Evolutionary conservation across 2,329 filamentous ascomycete genomes (phyloP), one percentile per base, ranked within the genome.

Genomic region (Huntiella decipiens): DNA sequence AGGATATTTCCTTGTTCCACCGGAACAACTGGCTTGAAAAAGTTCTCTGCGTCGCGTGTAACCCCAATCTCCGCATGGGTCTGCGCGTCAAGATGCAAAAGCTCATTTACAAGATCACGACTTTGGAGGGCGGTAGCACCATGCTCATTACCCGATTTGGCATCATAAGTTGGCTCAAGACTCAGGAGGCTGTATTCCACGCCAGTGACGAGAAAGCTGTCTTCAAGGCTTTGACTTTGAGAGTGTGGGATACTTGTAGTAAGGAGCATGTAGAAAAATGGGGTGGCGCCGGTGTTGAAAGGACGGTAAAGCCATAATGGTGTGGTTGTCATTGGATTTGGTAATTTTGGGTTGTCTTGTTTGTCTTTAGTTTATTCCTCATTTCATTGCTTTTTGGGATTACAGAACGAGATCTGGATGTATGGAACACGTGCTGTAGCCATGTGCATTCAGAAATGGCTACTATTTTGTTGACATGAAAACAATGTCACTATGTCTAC

Each of bases 121-220:
- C 68, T 39, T 72, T 87, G 31, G 71, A 77, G 28, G 77, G 73
- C 1, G 85, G 82, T 1, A 84, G 81, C 58, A 82, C 78, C 4
- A 88, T 81, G n/a, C 65, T 93, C 39, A 70, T 85, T 34, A 92
- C 85, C 1, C 68, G 86, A 47, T 77, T 79, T 38, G 83, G 82
- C 12, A 64, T 82, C 15, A 58, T 88, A 45, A 78, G 72, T 52
- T 93, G 85, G 86, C 66, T 88, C 6, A 44, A 51, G 40, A 41
- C 38, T 13, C 47, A 50, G 43, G 36, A 44, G 28, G 38, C 36
- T 5, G 28, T 42, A 32, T 39, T 48, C 16, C 31, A 28, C 39
- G 70, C 79, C 49, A 70, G 72, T 49, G 66, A 69, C 12, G 70
- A 73, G 52, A 61, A 59, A 0, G 62, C 64, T 13, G 59, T 74